Conservation (phyloP, 495 filamentous ascomycete species). For the Neurospora africana region DNA sequence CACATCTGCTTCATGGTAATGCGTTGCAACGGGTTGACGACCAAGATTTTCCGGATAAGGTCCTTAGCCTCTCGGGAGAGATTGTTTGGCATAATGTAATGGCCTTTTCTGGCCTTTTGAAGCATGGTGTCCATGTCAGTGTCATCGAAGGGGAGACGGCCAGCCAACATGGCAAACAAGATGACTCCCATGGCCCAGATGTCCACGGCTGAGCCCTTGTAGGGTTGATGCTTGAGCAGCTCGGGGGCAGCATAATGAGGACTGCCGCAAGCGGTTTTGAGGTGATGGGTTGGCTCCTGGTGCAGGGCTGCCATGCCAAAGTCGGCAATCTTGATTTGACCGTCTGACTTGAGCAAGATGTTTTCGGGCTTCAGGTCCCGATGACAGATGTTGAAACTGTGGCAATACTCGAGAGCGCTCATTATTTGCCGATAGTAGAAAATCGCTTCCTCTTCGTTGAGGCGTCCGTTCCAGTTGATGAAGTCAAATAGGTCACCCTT, state of each 20-base stretch:
- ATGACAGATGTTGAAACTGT: slow-evolving; percentile 89
- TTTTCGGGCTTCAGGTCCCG: slow-evolving; percentile 97
- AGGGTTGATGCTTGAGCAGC: slow-evolving; percentile 58
- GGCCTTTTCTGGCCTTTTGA: slow-evolving; percentile 54
- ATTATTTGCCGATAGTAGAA: slow-evolving; percentile 87
- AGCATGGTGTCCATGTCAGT: slow-evolving; percentile 48
- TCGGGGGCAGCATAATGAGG: slow-evolving; percentile 95
- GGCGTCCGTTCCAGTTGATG: slow-evolving; percentile 52
- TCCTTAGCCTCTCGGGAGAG: slow-evolving; percentile 66
- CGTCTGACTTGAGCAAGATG: slow-evolving; percentile 64
- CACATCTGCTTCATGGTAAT: slow-evolving; percentile 73
- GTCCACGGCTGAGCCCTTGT: slow-evolving; percentile 76
- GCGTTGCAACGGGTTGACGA: slow-evolving; percentile 59
- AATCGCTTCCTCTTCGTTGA: slow-evolving; percentile 70
- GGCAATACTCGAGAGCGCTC: slow-evolving; percentile 82
- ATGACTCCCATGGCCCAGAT: slow-evolving; percentile 95
- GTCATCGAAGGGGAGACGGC: slow-evolving; percentile 73
- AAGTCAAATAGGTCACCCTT: slow-evolving; percentile 85
- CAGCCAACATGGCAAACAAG: slow-evolving; percentile 70
- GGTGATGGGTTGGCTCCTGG: slow-evolving; percentile 54
- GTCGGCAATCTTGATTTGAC: slow-evolving; percentile 83
- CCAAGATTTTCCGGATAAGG: slow-evolving; percentile 64
- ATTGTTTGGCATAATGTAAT: slow-evolving; percentile 58
- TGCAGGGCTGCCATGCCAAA: slow-evolving; percentile 97
- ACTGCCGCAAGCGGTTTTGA: slow-evolving; percentile 87